phyloP scores from a whole-genome alignment of 1,284 basidiomycete species.

The Mycena citricolor region DNA sequence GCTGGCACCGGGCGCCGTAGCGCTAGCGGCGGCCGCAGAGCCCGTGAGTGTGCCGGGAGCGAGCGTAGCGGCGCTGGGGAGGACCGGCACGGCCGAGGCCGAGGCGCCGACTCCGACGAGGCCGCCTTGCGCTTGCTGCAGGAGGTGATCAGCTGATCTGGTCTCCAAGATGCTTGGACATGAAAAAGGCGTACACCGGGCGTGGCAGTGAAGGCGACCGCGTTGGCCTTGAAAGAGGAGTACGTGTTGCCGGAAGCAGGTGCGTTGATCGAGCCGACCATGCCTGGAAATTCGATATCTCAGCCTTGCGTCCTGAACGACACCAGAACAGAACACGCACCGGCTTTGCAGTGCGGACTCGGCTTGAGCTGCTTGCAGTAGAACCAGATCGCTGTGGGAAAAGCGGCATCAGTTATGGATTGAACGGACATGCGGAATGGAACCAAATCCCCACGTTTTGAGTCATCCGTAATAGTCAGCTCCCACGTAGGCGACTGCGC shows the following conservation, averaged over 20 bases:
- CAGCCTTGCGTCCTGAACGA: no score
- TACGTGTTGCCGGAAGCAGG: conserved; percentile 7
- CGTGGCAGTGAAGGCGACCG: conserved; percentile 1
- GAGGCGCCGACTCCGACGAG: conserved; percentile 9
- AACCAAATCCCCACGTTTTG: background rate
- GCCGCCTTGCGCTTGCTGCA: conserved; percentile 5
- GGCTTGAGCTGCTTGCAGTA: conserved; percentile 33
- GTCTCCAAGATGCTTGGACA: background rate
- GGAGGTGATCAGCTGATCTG: background rate
- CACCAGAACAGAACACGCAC: background rate
- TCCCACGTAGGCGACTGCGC: conserved; percentile 7
- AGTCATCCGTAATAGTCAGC: conserved; percentile 9
- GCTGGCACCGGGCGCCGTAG: background rate
- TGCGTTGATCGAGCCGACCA: conserved; percentile 51
- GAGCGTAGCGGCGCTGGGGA: background rate
- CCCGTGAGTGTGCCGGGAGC: background rate
- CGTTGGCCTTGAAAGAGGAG: conserved; percentile 3
- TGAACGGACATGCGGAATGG: no score
- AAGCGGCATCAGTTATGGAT: background rate
- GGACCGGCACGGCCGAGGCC: background rate
- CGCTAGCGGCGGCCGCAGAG: background rate
- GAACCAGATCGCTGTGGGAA: conserved; percentile 44
- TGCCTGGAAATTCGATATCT: conserved; percentile 33
- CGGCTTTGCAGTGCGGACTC: conserved; percentile 6
- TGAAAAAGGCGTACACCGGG: conserved; percentile 1